Conservation (phyloP, 495 filamentous ascomycete genomes). For the Hypoxylon crocopeplum region DNA sequence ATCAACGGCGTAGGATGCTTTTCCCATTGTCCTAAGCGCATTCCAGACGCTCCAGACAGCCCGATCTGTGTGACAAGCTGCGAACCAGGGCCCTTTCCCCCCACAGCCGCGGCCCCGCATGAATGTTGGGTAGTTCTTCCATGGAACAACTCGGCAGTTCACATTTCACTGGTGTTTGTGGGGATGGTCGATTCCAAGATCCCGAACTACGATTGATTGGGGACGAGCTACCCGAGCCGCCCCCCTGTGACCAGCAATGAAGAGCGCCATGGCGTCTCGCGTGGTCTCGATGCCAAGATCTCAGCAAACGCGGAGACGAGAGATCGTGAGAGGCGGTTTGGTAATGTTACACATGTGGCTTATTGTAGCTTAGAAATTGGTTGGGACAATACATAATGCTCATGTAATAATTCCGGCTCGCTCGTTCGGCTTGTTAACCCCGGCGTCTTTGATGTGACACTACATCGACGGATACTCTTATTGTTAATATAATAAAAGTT, state of each 20-base stretch:
- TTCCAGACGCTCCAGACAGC: not conserved
- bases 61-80: slow-evolving; percentile 10
- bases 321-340: no score
- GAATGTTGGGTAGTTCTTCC: slow-evolving; percentile 19
- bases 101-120: slow-evolving; percentile 35
- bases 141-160: slow-evolving; percentile 34
- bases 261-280: no score
- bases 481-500: slow-evolving; percentile 14
- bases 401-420: slow-evolving; percentile 20
- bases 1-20: not conserved
- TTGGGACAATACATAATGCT: slow-evolving; percentile 24
- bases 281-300: slow-evolving; percentile 14
- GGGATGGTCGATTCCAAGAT: slow-evolving; percentile 15
- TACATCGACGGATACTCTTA: not conserved
- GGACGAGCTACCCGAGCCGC: slow-evolving; percentile 4
- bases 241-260: no score
- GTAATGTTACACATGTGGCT: slow-evolving; percentile 7
- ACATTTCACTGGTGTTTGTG: slow-evolving; percentile 17
- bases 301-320: no score
- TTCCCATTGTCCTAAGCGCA: not conserved
- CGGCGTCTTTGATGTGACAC: slow-evolving; percentile 10
- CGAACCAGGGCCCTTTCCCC: slow-evolving; percentile 1
- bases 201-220: slow-evolving; percentile 17
- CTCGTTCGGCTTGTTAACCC: slow-evolving; percentile 9
- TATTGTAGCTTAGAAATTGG: slow-evolving; percentile 35